Base-by-base conservation (phyloP, 1,284 basidiomycete genomes). In the Microbotryum intermedium region DNA sequence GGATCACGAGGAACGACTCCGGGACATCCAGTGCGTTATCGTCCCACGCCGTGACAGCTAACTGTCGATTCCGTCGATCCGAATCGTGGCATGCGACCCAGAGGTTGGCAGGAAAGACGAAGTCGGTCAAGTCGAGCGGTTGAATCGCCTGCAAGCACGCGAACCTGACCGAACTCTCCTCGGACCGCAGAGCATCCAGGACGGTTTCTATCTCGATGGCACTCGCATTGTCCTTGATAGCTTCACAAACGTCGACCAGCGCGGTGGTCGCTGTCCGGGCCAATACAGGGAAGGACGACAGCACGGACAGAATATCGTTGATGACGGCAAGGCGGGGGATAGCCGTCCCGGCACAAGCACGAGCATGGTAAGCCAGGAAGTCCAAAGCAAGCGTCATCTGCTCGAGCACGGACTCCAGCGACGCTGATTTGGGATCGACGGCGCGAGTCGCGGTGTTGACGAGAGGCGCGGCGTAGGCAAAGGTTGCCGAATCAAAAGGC, bases 21-120 rank as follows among this genome's bases (percentile, higher is more conserved):
- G 88, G 83, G 7, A 95, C 83, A 71, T 97, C 91, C 43, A 98
- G 76, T 13, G 89, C 93, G 69, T 98, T 98, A 70, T 98, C 95
- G 60, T 95, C 92, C 94, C 93, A 98, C 13, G 92, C 75, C 69
- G 86, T 84, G 29, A 79, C 78, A 9, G 93, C 93, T 45, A 97
- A 77, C 49, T 86, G 80, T 0, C 85, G 84, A 67, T 95, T 97
- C 71, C 94, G 89, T 68, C 91, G 89, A 72, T 98, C 94, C 7
- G 83, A 82, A 65, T 98, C 95, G 70, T 97, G 90, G 63, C 83
- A 86, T 4, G 88, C 88, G 44, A 97, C 82, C 84, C 90, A 92
- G 1, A 99, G 76, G 73, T 90, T 85, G 1, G 88, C 82, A 7
- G 87, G 89, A 86, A 92, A 98, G 64, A 94, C 92, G 47, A 91